A percentile compares a stretch with the other conserved stretches of the same genome.
Conservation (phyloP, 495 filamentous ascomycete species). For the Chaetomium fimeti region DNA sequence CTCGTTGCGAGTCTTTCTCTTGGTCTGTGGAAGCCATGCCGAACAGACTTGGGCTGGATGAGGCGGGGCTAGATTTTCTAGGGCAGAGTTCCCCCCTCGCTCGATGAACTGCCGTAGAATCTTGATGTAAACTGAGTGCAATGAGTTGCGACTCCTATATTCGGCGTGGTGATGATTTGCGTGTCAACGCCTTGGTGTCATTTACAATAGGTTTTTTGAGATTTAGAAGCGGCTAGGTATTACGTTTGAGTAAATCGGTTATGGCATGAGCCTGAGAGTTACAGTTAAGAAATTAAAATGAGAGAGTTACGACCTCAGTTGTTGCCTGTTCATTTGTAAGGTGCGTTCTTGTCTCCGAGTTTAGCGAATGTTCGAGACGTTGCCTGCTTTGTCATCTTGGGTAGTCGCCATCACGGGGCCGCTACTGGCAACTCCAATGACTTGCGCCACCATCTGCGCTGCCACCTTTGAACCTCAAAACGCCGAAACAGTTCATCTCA, state of each 20-base stretch:
- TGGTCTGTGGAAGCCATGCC: slow-evolving; percentile 11
- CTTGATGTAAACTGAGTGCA: no score
- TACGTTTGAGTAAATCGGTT: no score
- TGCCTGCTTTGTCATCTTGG: background rate
- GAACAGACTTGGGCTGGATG: background rate
- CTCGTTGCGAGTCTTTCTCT: background rate
- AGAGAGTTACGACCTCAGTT: background rate
- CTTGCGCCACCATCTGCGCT: background rate
- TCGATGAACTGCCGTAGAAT: background rate
- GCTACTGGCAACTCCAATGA: background rate
- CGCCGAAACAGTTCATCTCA: no score
- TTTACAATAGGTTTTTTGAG: no score
- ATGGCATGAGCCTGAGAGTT: no score
- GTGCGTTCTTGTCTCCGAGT: background rate
- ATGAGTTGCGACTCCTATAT: no score
- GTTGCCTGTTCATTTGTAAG: background rate
- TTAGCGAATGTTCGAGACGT: background rate
- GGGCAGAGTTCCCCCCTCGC: background rate
- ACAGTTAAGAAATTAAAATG: no score
- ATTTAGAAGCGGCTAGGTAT: no score
- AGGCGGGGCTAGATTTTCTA: background rate
- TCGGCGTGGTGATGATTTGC: no score
- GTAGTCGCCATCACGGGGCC: background rate
- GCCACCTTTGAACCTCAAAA: background rate
- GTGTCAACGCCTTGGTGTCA: no score